Evolutionary conservation across 2,329 filamentous ascomycete genomes (phyloP), one percentile per base, ranked within the genome.

Genomic region (Alternaria metachromatica): DNA sequence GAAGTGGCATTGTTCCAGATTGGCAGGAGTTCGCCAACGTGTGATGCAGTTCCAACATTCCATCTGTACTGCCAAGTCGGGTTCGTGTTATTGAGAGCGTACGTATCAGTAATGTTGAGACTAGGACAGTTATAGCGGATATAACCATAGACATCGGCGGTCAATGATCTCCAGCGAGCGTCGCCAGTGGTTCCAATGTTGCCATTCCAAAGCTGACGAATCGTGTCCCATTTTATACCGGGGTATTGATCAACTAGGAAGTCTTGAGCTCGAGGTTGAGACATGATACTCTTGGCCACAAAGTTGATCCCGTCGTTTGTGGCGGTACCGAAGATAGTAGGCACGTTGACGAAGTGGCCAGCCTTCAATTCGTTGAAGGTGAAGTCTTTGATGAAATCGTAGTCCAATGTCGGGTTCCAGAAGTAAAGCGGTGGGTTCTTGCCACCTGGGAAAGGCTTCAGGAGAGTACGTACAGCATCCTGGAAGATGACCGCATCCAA

Each of bases 121-220:
- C 79, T 80, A 1, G 82, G 82, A 56, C 84, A 86, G 26, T 76
- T 81, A 66, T 86, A 86, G 2, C 84, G 86, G 8, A 84, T 76
- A 59, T 87, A 84, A 5, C 86, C 85, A 72, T 80, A 69, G 30
- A 80, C 76, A 18, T 79, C 77, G 4, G 82, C 77, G 0, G 82
- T 81, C 1, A 81, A 78, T 3, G 78, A 65, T 41, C 73, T 69
- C 78, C 78, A 80, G 33, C 62, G 63, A 5, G 61, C 25, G 50
- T 75, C 72, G 5, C 51, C 28, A 5, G 67, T 79, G 72, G 56
- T 72, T 45, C n/a, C 77, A 70, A 50, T 50, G n/a, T 45, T 78
- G 48, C 26, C 76, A 54, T 77, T 76, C 64, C 74, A 76, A 3
- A 70, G 67, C 6, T 59, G 23, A 26, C 77, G 75, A 18, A 83